Conservation (phyloP, 129 eudicot species). For the Kitagawia praeruptora region DNA sequence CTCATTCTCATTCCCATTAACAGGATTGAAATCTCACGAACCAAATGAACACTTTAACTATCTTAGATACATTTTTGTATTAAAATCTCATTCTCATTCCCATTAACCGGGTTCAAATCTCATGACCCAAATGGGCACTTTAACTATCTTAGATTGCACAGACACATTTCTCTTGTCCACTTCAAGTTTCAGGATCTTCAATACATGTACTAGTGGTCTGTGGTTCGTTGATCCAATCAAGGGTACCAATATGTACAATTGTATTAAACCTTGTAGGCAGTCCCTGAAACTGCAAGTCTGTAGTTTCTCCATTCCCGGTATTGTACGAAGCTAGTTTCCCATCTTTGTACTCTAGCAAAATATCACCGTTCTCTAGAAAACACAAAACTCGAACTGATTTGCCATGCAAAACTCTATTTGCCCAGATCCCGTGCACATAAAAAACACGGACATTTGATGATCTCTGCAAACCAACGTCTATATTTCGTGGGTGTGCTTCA, state of each 20-base stretch:
- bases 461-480: constrained; percentile 1
- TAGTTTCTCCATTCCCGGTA: constrained; percentile 34
- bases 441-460: not conserved
- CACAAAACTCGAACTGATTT: constrained; percentile 15
- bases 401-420: not conserved
- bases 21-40: too few species aligned
- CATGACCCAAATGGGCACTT: too few species aligned
- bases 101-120: too few species aligned
- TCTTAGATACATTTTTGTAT: too few species aligned
- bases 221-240: not conserved
- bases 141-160: not conserved
- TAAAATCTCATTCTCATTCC: too few species aligned
- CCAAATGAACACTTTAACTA: too few species aligned
- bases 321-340: constrained; percentile 48
- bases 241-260: constrained; percentile 43
- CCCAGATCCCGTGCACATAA: constrained; percentile 15
- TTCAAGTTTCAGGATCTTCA: not conserved
- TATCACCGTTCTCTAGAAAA: constrained; percentile 32
- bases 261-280: constrained; percentile 49
- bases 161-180: not conserved
- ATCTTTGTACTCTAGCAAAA: constrained; percentile 39
- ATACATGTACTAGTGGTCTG: not conserved
- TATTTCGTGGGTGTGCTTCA: constrained; percentile 10
- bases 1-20: too few species aligned
- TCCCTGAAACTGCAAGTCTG: constrained; percentile 38